Conservation (phyloP, 2,329 filamentous ascomycete genomes). For the Aspergillus ruber region DNA sequence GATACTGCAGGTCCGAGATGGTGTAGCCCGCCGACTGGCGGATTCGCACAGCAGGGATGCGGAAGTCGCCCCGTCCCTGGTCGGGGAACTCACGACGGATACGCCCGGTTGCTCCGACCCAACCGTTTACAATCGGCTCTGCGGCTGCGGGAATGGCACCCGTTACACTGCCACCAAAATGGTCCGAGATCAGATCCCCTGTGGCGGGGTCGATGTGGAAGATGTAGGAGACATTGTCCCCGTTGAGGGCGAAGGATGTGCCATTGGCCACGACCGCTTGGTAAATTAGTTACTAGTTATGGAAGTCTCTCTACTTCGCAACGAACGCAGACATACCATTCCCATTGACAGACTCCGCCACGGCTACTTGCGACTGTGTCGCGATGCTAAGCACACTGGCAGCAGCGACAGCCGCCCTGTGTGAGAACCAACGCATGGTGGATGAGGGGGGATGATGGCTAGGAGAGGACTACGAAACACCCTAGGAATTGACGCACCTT, state of each 20-base stretch:
- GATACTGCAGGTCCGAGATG: constrained; percentile 53
- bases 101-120: constrained; percentile 48
- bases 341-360: no score
- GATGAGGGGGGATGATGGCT: no score
- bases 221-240: constrained; percentile 53
- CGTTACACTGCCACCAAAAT: constrained; percentile 53
- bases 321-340: no score
- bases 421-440: no score
- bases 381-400: no score
- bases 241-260: constrained; percentile 52
- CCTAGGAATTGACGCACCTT: no score
- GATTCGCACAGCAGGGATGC: constrained; percentile 56
- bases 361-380: no score
- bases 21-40: constrained; percentile 54
- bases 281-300: no score
- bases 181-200: constrained; percentile 54
- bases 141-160: constrained; percentile 45
- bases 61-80: constrained; percentile 57
- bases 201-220: constrained; percentile 55
- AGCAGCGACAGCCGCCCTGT: no score
- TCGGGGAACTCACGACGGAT: constrained; percentile 59
- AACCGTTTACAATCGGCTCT: constrained; percentile 41
- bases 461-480: no score
- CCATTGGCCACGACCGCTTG: constrained; percentile 50
- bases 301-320: no score